Percentiles rank a stretch among this genome's conserved stretches.
Conservation (phyloP, 768 basidiomycete genomes). For the Suillus subaureus region DNA sequence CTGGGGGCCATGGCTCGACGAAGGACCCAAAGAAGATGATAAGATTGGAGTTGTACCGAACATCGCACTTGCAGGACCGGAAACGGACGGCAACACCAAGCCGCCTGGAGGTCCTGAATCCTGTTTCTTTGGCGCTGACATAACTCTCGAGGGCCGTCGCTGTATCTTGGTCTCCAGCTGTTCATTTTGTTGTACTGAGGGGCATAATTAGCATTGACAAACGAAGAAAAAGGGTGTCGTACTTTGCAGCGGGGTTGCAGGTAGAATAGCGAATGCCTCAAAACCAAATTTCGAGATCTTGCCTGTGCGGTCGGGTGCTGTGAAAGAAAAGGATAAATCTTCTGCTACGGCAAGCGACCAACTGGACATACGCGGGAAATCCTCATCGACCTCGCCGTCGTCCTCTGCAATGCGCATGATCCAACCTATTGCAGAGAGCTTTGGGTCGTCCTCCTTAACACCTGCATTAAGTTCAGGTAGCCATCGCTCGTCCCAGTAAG, state of each 20-base stretch:
- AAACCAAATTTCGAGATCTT: constrained; percentile 88
- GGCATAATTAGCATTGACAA: constrained; percentile 6
- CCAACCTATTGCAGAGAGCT: constrained; percentile 85
- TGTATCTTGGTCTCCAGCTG: constrained; percentile 79
- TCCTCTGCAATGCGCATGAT: constrained; percentile 92
- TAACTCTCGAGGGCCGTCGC: constrained; percentile 70
- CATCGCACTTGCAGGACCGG: constrained; percentile 45
- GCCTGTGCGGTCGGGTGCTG: constrained; percentile 88
- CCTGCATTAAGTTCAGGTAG: constrained; percentile 76
- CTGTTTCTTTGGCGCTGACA: constrained; percentile 60
- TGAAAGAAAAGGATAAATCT: background rate
- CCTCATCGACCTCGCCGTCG: constrained; percentile 98
- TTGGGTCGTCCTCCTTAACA: constrained; percentile 61
- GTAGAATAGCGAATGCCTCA: constrained; percentile 86
- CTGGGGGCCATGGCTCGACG: constrained; percentile 73
- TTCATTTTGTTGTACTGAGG: constrained; percentile 75
- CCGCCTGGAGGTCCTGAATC: constrained; percentile 45
- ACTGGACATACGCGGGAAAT: constrained; percentile 81
- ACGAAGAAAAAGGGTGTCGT: constrained; percentile 20
- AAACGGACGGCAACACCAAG: constrained; percentile 41
- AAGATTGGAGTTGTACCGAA: constrained; percentile 55
- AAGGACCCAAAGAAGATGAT: constrained; percentile 71
- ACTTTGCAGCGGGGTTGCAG: constrained; percentile 75
- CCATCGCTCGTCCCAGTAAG: constrained; percentile 90
- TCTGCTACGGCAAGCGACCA: background rate